Base-by-base conservation (phyloP, 805 yeast genomes). In the Suhomyces faveliae region DNA sequence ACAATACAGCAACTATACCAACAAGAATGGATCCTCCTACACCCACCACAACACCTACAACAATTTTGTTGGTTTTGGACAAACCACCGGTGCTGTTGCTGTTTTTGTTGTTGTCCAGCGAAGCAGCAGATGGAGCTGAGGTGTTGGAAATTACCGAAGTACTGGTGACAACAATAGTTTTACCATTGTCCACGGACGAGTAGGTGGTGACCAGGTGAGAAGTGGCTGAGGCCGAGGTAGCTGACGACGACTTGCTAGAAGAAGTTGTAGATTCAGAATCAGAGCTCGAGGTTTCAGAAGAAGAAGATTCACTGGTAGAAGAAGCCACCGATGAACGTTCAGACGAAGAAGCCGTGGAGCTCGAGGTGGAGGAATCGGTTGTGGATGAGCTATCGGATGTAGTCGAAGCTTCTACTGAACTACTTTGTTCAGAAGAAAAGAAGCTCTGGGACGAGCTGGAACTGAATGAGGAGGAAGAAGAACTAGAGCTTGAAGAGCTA, bases 21-120 rank as follows among this genome's bases (percentile, higher is more conserved):
- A 72, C 23, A 44, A 73, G 57, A 35, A 73, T 58, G 5, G 75
- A 60, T 8, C 77, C 77, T 40, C 77, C 77, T 13, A 73, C 74
- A 37, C 77, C 77, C 8, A 73, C 77, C 30, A 73, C 77, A 8
- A 73, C 77, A 33, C 78, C 77, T 7, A 73, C 78, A 6, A 73
- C 76, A 17, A 73, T 70, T 47, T 64, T 65, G 54, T 73, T 73
- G 46, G 77, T 71, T 30, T 60, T 51, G 24, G 76, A 71, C 49
- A 73, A 67, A 2, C 77, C 77, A 13, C 70, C 53, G n/a, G 62
- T 51, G 6, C 51, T 30, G 38, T 41, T 44, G 15, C 41, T 46
- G 42, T 52, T 54, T 38, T 43, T 46, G 27, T 45, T 48, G 23
- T 48, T 48, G 13, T 48, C 45, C 0, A 60, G 46, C 6, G 68